Conservation (phyloP, 2,329 filamentous ascomycete genomes). For the Teratosphaeria pseudoeucalypti region DNA sequence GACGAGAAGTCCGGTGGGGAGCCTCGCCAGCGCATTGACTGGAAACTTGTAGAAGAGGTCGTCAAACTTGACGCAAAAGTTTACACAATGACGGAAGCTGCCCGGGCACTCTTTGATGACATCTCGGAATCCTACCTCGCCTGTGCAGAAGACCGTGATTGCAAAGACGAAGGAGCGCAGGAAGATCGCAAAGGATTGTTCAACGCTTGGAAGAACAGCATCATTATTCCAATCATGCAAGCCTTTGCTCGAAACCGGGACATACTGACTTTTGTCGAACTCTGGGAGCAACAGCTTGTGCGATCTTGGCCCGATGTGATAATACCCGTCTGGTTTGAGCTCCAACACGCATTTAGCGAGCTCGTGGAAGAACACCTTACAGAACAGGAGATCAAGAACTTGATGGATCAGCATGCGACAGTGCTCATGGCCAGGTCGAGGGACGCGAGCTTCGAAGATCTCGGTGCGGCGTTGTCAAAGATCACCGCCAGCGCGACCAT, state of each 20-base stretch:
- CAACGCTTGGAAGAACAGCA: slow-evolving; percentile 3
- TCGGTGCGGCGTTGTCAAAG: neutral
- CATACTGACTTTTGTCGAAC: slow-evolving; percentile 17
- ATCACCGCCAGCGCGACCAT: neutral
- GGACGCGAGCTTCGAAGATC: slow-evolving; percentile 2
- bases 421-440: neutral
- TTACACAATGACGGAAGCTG: slow-evolving; percentile 10
- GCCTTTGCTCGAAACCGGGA: slow-evolving; percentile 20
- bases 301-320: neutral
- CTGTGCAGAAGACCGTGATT: neutral
- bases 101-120: slow-evolving; percentile 1
- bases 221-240: slow-evolving; percentile 22
- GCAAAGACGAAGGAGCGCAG: neutral
- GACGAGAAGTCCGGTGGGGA: neutral
- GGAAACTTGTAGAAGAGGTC: slow-evolving; percentile 33
- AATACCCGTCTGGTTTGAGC: slow-evolving; percentile 13
- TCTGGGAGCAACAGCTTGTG: slow-evolving; percentile 21
- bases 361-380: slow-evolving; percentile 14
- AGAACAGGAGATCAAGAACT: slow-evolving; percentile 7
- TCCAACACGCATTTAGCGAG: slow-evolving; percentile 10
- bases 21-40: slow-evolving; percentile 19
- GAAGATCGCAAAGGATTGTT: neutral
- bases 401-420: slow-evolving; percentile 4
- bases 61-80: slow-evolving; percentile 37
- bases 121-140: neutral